phyloP scores from a whole-genome alignment of 345 rosid species.

The Hirschfeldia incana region DNA sequence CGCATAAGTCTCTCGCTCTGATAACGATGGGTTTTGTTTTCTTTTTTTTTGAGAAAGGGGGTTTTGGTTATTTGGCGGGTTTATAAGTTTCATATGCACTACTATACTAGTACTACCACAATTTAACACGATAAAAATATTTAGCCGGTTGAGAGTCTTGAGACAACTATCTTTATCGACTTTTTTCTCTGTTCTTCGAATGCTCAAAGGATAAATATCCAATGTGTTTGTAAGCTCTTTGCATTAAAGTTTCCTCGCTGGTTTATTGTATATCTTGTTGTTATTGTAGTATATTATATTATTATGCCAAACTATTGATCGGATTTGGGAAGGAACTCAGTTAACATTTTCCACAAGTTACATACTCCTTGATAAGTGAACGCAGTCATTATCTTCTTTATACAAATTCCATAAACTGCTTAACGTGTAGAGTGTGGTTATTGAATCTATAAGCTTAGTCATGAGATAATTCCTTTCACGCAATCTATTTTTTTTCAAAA shows the following conservation, averaged over 20 bases:
- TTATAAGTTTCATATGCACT: background rate
- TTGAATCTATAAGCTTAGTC: background rate
- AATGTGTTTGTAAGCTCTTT: background rate
- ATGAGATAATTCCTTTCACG: background rate
- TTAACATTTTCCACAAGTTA: background rate
- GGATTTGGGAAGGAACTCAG: background rate
- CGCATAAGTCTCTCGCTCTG: background rate
- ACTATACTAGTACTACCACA: background rate
- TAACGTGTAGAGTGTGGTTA: slow-evolving; percentile 1
- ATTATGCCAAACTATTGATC: background rate
- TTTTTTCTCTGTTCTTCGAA: background rate
- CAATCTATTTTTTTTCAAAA: background rate
- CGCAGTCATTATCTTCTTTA: background rate
- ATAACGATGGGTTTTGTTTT: background rate
- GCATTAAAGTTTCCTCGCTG: background rate
- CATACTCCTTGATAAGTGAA: background rate
- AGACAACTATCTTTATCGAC: slow-evolving; percentile 1
- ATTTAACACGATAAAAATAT: background rate
- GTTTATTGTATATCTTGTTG: background rate
- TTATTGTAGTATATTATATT: background rate
- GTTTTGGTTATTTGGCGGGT: background rate
- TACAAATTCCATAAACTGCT: background rate
- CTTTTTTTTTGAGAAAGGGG: no score
- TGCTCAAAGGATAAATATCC: background rate
- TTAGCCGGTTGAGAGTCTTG: background rate